Evolutionary conservation across 164 flowering plant species (phyloP), one percentile per base, ranked within the genome.

Genomic region (Chimonanthus salicifolius): DNA sequence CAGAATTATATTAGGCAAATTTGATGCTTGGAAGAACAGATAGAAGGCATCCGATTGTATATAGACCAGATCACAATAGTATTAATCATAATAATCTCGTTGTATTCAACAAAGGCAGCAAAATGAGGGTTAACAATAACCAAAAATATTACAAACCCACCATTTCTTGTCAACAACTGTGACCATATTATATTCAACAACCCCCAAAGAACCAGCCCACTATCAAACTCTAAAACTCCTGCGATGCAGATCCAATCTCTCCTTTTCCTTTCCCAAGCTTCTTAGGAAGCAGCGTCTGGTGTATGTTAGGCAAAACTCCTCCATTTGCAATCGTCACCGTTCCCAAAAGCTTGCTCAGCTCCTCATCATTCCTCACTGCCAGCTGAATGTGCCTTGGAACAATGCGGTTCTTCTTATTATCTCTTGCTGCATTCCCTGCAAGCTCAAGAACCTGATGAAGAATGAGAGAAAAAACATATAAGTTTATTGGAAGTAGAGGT

Each of bases 371-470:
- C 81, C 89, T 82, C 73, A 88, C 92, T 1, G 92, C 92, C 18
- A 89, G 83, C 54, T 87, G 90, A 13, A 89, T 87, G 67, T 89
- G 92, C 82, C 92, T 84, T 2, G 92, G 92, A 13, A 85, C 86
- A 15, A 89, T 89, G 13, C 92, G 69, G 13, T 73, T 89, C 87
- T 89, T 89, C 84, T 87, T 89, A 82, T 87, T 86, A 64, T 89
- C 92, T 71, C 89, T 84, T 3, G 90, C 92, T 2, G 89, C 92
- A 65, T 87, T 88, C 9, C 90, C 92, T 47, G 92, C 90, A 7
- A 87, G 82, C 69, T 89, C 92, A 63, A 89, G 80, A 43, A 89
- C 90, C 92, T 88, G 49, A 9, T 33, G 33, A 33, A 33, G 33
- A 33, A 33, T 1, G 33, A 33, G 33, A 33, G 33, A 33, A 33